Evolutionary conservation across 2,329 filamentous ascomycete genomes (phyloP), one percentile per base, ranked within the genome.

Genomic region (Chaetomium globosum): DNA sequence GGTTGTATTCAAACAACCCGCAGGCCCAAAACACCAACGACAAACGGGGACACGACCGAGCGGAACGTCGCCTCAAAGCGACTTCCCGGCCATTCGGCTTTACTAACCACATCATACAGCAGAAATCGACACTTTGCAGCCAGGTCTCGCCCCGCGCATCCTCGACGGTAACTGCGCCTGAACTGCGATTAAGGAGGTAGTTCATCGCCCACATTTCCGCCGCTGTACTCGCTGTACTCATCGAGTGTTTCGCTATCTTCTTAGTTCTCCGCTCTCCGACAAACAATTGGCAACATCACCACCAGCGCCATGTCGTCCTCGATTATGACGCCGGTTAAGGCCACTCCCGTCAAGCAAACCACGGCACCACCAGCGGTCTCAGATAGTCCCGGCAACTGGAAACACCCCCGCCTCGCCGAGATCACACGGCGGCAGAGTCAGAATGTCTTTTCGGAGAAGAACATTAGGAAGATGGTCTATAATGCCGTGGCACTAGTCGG

Each of bases 331-430:
- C 68, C 54, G 54, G 61, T 46, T 61, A 61, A 67, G 26, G 58
- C 62, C 53, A 73, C 73, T 2, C 73, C 73, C 1, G 61, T 70
- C 61, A 75, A 72, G 53, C 71, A 70, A 56, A 67, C 67, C 2
- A 31, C 79, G 70, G 73, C 63, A 16, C 8, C 63, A 16, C 8
- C 79, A 70, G 73, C 84, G 69, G 67, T 83, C 74, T 74, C 82
- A 76, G 85, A 87, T 61, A 87, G 84, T 71, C 85, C 91, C 7
- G 93, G 94, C 63, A 92, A 89, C 74, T 99, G 95, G 94, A 87
- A 88, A 74, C 95, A 99, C 76, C 95, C 95, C 39, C 88, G 89
- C 68, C 84, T 97, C 69, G 85, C 92, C 73, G 94, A 98, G 78
- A 96, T 99, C 75, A 87, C 90, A 19, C 85, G 85, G 68, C 88